Conservation (phyloP, 495 filamentous ascomycete species). For the Trichoderma reesei region DNA sequence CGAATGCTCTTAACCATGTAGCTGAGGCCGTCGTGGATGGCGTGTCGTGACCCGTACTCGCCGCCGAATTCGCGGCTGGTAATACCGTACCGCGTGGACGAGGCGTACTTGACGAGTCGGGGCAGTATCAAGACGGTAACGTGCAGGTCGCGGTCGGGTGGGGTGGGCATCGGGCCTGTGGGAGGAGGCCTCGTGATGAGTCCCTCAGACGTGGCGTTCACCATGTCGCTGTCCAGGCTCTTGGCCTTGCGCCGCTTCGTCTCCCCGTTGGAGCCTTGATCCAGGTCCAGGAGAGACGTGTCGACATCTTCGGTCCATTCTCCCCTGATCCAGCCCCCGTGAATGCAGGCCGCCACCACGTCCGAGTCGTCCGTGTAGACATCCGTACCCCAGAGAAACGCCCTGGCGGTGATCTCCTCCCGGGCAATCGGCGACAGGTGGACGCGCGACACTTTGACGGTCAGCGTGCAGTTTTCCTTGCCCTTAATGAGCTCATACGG, state of each 20-base stretch:
- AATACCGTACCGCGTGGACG: constrained; percentile 65
- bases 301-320: constrained; percentile 72
- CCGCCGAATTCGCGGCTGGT: constrained; percentile 64
- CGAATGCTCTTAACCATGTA: constrained; percentile 70
- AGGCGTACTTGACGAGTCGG: constrained; percentile 61
- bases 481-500: constrained; percentile 60
- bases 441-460: constrained; percentile 71
- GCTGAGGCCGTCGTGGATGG: constrained; percentile 74
- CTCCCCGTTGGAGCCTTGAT: constrained; percentile 26
- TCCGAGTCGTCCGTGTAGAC: constrained; percentile 96
- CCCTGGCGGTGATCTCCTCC: constrained; percentile 68
- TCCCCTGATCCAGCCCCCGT: constrained; percentile 83
- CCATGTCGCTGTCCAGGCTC: constrained; percentile 9
- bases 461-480: constrained; percentile 84
- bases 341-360: constrained; percentile 83
- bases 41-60: constrained; percentile 25
- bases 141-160: constrained; percentile 63
- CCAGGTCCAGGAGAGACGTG: constrained; percentile 54
- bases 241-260: constrained; percentile 15
- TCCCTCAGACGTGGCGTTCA: constrained; percentile 18
- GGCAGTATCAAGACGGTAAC: constrained; percentile 80
- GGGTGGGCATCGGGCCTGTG: constrained; percentile 42
- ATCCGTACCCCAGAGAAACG: constrained; percentile 83
- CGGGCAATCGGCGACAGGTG: constrained; percentile 58
- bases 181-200: constrained; percentile 33